A percentile compares a stretch with the other conserved stretches of the same genome.
Evolutionary conservation across 371 early-diverging fungal species (phyloP).

Genomic region (Apophysomyces trapeziformis): DNA sequence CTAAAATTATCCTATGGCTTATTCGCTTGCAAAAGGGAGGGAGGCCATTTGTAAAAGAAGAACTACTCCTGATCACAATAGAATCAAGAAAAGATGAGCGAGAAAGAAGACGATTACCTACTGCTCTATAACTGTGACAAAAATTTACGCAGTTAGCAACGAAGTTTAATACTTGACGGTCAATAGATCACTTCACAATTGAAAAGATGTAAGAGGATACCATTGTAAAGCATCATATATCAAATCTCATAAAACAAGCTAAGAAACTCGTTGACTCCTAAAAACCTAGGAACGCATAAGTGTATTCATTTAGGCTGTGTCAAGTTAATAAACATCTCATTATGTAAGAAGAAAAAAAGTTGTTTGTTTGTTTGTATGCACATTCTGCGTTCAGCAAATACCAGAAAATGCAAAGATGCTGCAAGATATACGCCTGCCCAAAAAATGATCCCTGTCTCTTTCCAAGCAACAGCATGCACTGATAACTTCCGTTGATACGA

Average conservation of each 20-base stretch:
- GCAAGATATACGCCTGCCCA: too few relatives aligned
- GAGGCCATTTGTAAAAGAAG: not conserved
- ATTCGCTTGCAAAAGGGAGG: not conserved
- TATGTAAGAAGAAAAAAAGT: too few relatives aligned
- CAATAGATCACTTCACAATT: too few relatives aligned
- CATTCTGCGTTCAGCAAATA: too few relatives aligned
- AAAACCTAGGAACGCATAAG: not conserved
- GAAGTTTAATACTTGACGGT: too few relatives aligned
- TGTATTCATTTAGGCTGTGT: not conserved
- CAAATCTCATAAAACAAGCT: not conserved
- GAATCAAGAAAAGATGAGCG: not conserved
- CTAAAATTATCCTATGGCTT: slow-evolving; percentile 8
- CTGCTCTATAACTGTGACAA: not conserved
- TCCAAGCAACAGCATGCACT: too few relatives aligned
- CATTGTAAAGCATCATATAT: not conserved
- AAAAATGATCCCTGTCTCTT: too few relatives aligned
- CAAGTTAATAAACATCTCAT: not conserved
- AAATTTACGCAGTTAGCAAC: too few relatives aligned
- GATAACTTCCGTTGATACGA: too few relatives aligned
- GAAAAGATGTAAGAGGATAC: too few relatives aligned
- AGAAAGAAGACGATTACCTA: not conserved
- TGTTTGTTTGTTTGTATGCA: too few relatives aligned
- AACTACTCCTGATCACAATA: slow-evolving; percentile 2
- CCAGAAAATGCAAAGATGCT: too few relatives aligned
- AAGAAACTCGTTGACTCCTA: not conserved